Conservation (phyloP, 1,284 basidiomycete genomes). For the Inonotus obliquus region DNA sequence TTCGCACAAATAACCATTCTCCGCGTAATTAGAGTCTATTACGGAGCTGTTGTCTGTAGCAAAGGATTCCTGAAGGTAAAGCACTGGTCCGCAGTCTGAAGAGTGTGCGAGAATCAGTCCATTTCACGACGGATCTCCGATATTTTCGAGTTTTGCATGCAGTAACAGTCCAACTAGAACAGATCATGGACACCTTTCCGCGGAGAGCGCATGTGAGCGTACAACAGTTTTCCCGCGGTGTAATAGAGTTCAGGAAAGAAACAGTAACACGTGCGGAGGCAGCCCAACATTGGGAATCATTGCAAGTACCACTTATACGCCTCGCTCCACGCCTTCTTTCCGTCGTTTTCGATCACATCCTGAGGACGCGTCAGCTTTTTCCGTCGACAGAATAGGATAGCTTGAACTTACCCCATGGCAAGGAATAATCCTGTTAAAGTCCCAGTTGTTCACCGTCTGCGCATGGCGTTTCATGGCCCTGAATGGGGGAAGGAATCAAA, state of each 20-base stretch:
- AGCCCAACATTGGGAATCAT: neutral
- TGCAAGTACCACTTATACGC: slow-evolving; percentile 30
- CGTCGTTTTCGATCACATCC: slow-evolving; percentile 60
- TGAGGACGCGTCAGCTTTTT: neutral
- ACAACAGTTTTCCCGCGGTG: too few species aligned
- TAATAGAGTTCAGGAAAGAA: neutral
- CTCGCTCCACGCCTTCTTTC: slow-evolving; percentile 63
- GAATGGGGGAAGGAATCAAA: neutral
- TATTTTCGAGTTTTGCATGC: too few species aligned
- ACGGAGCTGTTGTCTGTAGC: neutral
- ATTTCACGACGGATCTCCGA: too few species aligned
- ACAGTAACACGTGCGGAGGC: neutral
- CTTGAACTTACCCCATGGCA: slow-evolving; percentile 76
- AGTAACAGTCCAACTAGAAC: too few species aligned
- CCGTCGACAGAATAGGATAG: neutral
- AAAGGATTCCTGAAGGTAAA: neutral
- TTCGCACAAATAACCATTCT: neutral
- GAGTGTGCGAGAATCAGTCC: too few species aligned
- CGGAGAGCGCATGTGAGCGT: too few species aligned
- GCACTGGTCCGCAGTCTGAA: too few species aligned
- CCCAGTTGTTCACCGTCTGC: slow-evolving; percentile 72
- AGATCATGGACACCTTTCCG: too few species aligned
- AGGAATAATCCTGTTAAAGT: slow-evolving; percentile 86
- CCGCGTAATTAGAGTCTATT: neutral
- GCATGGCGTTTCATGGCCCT: slow-evolving; percentile 75